phyloP scores from a whole-genome alignment of 306 rosid genomes.

The Prunus campanulata region DNA sequence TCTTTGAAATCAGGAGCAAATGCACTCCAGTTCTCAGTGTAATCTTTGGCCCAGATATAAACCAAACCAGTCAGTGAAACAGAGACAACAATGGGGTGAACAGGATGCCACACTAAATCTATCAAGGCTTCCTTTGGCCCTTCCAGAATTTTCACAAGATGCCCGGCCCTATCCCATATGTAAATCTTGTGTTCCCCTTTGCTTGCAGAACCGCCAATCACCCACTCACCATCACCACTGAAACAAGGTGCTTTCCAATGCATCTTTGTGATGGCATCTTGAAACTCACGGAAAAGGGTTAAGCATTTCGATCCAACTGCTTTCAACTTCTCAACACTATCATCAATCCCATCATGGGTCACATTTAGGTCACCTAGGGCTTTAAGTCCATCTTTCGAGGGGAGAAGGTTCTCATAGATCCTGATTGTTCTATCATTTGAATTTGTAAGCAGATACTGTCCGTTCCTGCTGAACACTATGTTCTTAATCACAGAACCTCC shows the following conservation, averaged over 20 bases:
- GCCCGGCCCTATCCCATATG: constrained; percentile 97
- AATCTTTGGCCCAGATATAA: constrained; percentile 98
- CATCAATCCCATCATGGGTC: constrained; percentile 40
- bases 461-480: constrained; percentile 87
- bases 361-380: constrained; percentile 47
- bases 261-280: constrained; percentile 89
- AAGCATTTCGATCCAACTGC: constrained; percentile 75
- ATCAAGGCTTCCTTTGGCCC: constrained; percentile 98
- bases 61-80: constrained; percentile 84
- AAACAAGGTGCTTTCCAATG: constrained; percentile 99
- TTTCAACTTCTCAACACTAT: constrained; percentile 70
- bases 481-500: constrained; percentile 86
- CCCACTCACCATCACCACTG: constrained; percentile 99
- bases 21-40: constrained; percentile 99
- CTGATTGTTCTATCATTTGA: constrained; percentile 87
- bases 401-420: constrained; percentile 89
- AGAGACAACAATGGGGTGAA: constrained; percentile 87
- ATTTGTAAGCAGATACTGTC: constrained; percentile 88
- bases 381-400: constrained; percentile 58
- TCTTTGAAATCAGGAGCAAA: constrained; percentile 99
- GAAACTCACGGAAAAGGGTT: constrained; percentile 84
- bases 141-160: constrained; percentile 95
- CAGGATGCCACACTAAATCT: constrained; percentile 97
- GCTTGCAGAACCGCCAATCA: constrained; percentile 96
- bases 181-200: constrained; percentile 99